Percentiles rank a stretch among this genome's conserved stretches.
phyloP scores from a whole-genome alignment of 257 asterid genomes.

The Salvia miltiorrhiza region DNA sequence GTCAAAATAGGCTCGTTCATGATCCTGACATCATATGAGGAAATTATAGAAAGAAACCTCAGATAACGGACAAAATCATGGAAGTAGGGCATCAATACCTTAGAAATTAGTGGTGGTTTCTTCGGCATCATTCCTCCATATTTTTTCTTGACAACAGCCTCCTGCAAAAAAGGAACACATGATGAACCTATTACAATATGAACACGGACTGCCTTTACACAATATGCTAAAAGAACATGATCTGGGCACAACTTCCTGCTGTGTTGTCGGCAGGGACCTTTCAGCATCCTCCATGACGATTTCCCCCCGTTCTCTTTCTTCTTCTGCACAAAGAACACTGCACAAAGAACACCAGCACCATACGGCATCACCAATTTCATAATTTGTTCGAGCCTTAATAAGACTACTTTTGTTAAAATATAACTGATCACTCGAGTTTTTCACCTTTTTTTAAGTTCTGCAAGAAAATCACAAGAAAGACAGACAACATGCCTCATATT shows the following conservation, averaged over 20 bases:
- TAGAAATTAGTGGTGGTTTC: constrained; percentile 91
- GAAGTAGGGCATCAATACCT: constrained; percentile 38
- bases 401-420: not conserved
- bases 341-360: constrained; percentile 24
- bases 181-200: not conserved
- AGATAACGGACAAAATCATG: not conserved
- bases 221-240: not conserved
- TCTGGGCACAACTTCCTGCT: constrained; percentile 56
- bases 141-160: constrained; percentile 73
- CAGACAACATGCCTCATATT: not conserved
- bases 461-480: not conserved
- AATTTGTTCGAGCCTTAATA: not conserved
- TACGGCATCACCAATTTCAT: constrained; percentile 10
- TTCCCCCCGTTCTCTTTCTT: constrained; percentile 45
- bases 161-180: constrained; percentile 36
- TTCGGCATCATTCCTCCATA: constrained; percentile 92
- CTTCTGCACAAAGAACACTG: constrained; percentile 25
- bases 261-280: constrained; percentile 43
- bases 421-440: not conserved
- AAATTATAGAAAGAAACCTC: constrained; percentile 9
- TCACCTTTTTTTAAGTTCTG: not conserved
- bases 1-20: constrained; percentile 98
- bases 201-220: constrained; percentile 5
- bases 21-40: constrained; percentile 59
- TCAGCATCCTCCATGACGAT: constrained; percentile 43